Evolutionary conservation across 768 basidiomycete genomes (phyloP).

Genomic region (Boletus reticulatus): DNA sequence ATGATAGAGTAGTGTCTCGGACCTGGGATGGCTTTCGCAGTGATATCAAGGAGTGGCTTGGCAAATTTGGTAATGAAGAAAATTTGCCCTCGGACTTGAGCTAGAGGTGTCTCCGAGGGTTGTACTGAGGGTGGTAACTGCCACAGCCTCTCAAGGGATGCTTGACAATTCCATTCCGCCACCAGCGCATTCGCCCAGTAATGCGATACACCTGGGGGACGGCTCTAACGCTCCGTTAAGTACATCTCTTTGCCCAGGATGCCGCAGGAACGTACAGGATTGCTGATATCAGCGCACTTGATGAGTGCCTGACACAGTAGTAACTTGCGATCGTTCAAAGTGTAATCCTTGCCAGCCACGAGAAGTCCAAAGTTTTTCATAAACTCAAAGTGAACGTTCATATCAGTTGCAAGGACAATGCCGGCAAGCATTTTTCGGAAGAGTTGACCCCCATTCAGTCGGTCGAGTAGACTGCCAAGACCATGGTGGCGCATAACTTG

Average conservation of each 20-base stretch:
- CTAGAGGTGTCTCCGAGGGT: slow-evolving; percentile 47
- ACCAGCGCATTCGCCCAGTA: slow-evolving; percentile 90
- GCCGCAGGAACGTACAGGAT: slow-evolving; percentile 67
- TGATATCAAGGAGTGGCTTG: slow-evolving; percentile 78
- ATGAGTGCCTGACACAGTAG: slow-evolving; percentile 87
- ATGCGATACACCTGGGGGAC: slow-evolving; percentile 87
- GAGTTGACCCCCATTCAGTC: slow-evolving; percentile 39
- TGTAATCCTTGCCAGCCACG: slow-evolving; percentile 39
- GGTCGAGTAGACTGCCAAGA: slow-evolving; percentile 64
- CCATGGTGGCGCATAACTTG: slow-evolving; percentile 81
- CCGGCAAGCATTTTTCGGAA: slow-evolving; percentile 77
- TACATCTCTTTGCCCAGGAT: not conserved
- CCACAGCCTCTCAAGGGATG: slow-evolving; percentile 77
- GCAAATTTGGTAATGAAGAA: slow-evolving; percentile 85
- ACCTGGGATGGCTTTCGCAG: slow-evolving; percentile 74
- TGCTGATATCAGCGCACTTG: slow-evolving; percentile 98
- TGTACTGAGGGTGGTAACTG: slow-evolving; percentile 61
- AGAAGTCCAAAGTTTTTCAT: slow-evolving; percentile 63
- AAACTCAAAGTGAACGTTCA: slow-evolving; percentile 86
- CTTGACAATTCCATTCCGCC: slow-evolving; percentile 90
- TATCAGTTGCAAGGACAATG: slow-evolving; percentile 91
- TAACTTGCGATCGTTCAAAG: slow-evolving; percentile 52
- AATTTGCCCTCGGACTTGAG: slow-evolving; percentile 80
- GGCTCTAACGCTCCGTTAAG: slow-evolving; percentile 53
- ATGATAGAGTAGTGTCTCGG: slow-evolving; percentile 14